These are phyloP conservation scores for Agroathelia rolfsii DNA, from an alignment of 1,284 basidiomycete genomes.

Conservation along the genomic window DNA sequence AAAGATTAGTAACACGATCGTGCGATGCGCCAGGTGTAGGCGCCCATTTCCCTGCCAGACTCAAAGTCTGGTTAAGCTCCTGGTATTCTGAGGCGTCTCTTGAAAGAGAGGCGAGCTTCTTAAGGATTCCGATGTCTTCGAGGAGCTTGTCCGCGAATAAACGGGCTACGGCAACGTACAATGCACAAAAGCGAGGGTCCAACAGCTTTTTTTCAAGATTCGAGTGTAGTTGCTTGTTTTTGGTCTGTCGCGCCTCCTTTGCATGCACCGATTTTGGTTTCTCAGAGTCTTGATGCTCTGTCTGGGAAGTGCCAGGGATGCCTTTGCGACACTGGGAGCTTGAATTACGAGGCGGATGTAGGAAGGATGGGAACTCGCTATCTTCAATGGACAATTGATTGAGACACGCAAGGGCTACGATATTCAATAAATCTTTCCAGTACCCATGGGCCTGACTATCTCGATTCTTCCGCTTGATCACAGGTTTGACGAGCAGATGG, in stretches of 20 bases:
- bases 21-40: constrained; percentile 48
- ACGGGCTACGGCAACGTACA: constrained; percentile 53
- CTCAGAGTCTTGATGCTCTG: too few relatives aligned
- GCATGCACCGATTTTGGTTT: constrained; percentile 12
- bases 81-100: constrained; percentile 21
- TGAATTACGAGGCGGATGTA: too few relatives aligned
- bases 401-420: constrained; percentile 42
- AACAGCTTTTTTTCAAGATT: constrained; percentile 32
- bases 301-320: too few relatives aligned
- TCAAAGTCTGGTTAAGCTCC: constrained; percentile 32
- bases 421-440: constrained; percentile 61
- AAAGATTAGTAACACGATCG: constrained; percentile 53
- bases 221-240: constrained; percentile 22
- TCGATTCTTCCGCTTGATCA: constrained; percentile 26
- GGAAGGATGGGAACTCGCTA: too few relatives aligned
- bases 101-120: constrained; percentile 22
- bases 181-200: constrained; percentile 42
- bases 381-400: constrained; percentile 30
- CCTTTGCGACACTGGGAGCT: too few relatives aligned
- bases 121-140: constrained; percentile 33
- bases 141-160: constrained; percentile 45
- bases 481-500: constrained; percentile 34
- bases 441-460: constrained; percentile 40
- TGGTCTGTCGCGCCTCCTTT: constrained; percentile 17
- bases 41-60: constrained; percentile 61